A percentile compares a stretch with the other conserved stretches of the same genome.
Evolutionary conservation across 129 eudicot species (phyloP).

Genomic region (carrot (Daucus carota)): DNA sequence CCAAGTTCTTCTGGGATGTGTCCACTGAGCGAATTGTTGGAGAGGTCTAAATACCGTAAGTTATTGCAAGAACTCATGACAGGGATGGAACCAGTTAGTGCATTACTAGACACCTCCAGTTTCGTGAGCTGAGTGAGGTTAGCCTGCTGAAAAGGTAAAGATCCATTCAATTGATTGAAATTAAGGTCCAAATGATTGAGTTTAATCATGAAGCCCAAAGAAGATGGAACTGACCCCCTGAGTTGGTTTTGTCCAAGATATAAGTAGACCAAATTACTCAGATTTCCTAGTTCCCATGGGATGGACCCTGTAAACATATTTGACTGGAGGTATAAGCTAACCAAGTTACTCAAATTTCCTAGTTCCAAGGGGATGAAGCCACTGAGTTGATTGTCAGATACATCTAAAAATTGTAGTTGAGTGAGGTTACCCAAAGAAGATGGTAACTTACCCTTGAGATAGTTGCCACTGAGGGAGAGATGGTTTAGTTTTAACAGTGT

Average conservation of each 20-base stretch:
- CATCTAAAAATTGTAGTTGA: not conserved
- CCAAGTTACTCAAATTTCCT: not conserved
- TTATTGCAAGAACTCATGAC: not conserved
- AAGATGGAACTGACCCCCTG: not conserved
- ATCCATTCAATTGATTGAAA: not conserved
- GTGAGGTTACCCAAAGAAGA: conserved; percentile 4
- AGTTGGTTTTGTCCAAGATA: not conserved
- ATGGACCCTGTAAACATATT: not conserved
- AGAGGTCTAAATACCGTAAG: not conserved
- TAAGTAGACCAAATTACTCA: not conserved
- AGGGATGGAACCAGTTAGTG: not conserved
- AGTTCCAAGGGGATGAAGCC: not conserved
- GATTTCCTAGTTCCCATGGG: not conserved
- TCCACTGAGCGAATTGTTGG: not conserved
- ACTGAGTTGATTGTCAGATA: not conserved
- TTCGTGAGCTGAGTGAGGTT: not conserved
- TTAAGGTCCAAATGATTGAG: not conserved
- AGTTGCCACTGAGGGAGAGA: not conserved
- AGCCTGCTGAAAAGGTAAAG: too few relatives aligned
- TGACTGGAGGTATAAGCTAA: not conserved
- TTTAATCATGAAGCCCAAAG: not conserved
- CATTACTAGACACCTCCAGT: not conserved
- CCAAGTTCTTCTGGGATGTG: not conserved
- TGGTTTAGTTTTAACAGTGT: not conserved
- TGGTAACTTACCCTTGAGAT: not conserved